phyloP scores from a whole-genome alignment of 208 protist species.

The Endotrypanum monterogeii region DNA sequence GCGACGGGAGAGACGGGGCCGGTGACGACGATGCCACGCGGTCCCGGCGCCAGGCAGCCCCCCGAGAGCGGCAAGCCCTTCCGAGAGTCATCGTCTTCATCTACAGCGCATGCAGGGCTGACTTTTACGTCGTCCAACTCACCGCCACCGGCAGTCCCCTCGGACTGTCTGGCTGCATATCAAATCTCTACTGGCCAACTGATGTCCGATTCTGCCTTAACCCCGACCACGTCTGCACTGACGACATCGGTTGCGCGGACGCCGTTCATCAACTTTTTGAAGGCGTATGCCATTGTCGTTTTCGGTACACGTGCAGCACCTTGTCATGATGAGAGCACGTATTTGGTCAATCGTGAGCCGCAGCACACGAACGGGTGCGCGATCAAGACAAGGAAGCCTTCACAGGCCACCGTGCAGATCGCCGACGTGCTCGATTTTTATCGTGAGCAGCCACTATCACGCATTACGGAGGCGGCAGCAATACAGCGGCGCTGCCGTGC shows the following conservation, averaged over 20 bases:
- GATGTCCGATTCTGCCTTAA: neutral
- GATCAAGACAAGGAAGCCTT: neutral
- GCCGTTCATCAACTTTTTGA: constrained; percentile 42
- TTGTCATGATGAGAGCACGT: neutral
- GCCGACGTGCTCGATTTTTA: constrained; percentile 36
- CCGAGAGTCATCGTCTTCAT: neutral
- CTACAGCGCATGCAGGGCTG: neutral
- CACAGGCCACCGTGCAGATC: neutral
- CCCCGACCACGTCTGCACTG: neutral
- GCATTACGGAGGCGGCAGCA: constrained; percentile 26
- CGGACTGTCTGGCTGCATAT: constrained; percentile 5
- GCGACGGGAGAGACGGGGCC: neutral
- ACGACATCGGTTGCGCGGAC: neutral
- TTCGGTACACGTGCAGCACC: neutral
- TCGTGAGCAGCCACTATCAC: constrained; percentile 25
- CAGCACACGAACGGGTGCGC: too few relatives aligned
- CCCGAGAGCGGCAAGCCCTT: neutral
- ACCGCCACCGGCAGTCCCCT: constrained; percentile 10
- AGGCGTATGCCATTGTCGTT: constrained; percentile 37
- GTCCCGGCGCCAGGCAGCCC: neutral
- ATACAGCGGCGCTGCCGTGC: constrained; percentile 24
- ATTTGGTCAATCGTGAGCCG: neutral
- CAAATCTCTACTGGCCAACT: neutral
- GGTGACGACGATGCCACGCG: neutral
- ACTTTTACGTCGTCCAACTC: constrained; percentile 6